Percentiles rank a stretch among this genome's conserved stretches.
Conservation (phyloP, 1,284 basidiomycete genomes). For the Sporisorium scitamineum region DNA sequence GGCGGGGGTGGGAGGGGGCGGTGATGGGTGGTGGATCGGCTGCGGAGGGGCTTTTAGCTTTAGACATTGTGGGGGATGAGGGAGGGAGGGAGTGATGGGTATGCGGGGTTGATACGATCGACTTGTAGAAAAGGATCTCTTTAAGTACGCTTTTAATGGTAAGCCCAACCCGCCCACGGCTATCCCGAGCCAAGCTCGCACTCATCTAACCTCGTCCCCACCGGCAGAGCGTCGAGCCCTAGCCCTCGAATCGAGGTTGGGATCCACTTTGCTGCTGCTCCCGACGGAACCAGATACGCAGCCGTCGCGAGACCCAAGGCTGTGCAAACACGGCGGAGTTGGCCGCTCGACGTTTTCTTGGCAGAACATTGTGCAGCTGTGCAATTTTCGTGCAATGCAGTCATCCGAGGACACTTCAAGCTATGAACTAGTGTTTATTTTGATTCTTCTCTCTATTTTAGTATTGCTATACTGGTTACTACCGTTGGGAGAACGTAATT, state of each 20-base stretch:
- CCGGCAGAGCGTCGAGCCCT: too few species aligned
- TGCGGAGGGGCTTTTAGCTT: not conserved
- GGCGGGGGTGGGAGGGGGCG: constrained; percentile 28
- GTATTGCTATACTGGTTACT: not conserved
- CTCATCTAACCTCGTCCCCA: too few species aligned
- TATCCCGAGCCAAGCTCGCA: too few species aligned
- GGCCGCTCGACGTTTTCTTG: not conserved
- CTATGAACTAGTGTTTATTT: too few species aligned
- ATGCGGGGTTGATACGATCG: too few species aligned
- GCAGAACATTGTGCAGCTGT: not conserved
- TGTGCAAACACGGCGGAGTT: not conserved
- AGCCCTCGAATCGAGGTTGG: too few species aligned
- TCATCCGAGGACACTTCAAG: too few species aligned
- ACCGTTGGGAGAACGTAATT: not conserved
- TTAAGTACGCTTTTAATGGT: too few species aligned
- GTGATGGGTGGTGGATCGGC: not conserved
- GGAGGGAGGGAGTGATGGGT: too few species aligned
- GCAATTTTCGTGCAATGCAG: not conserved
- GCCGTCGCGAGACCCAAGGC: not conserved
- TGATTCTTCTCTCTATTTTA: too few species aligned
- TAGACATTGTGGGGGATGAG: not conserved
- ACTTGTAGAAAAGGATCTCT: too few species aligned
- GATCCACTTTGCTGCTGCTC: not conserved
- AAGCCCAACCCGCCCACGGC: too few species aligned
- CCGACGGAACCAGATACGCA: not conserved